phyloP scores from a whole-genome alignment of 1,284 basidiomycete species.

The Kalmanozyma brasiliensis region DNA sequence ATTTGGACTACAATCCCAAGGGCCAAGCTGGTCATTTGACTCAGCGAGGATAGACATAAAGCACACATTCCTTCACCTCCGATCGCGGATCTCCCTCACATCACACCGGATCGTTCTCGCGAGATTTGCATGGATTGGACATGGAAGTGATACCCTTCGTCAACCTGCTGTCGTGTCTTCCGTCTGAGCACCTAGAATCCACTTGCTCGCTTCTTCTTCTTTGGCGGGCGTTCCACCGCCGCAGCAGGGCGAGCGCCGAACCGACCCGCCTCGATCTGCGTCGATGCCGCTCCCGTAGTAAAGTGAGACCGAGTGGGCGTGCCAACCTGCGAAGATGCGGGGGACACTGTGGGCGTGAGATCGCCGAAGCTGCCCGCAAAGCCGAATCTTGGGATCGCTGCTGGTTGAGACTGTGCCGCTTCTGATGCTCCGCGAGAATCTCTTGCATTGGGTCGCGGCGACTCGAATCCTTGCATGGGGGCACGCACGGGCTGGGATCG shows the following conservation, averaged over 20 bases:
- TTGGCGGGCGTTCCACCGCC: conserved; percentile 12
- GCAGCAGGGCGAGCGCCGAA: conserved; percentile 34
- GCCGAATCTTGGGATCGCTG: conserved; percentile 13
- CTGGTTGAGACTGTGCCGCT: conserved; percentile 21
- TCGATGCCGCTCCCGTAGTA: conserved; percentile 6
- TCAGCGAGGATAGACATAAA: conserved; percentile 49
- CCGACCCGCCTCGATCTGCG: conserved; percentile 39
- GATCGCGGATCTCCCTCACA: too few species aligned
- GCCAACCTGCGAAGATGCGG: conserved; percentile 21
- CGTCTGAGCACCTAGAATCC: conserved; percentile 19
- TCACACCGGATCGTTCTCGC: too few species aligned
- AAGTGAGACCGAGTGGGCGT: conserved; percentile 13
- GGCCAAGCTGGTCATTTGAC: conserved; percentile 62
- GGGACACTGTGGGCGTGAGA: conserved; percentile 25
- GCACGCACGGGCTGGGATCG: conserved; percentile 25
- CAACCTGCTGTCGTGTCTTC: too few species aligned
- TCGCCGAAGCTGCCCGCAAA: conserved; percentile 28
- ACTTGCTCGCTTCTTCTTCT: conserved; percentile 43
- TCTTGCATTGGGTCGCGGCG: background rate
- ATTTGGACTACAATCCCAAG: conserved; percentile 62
- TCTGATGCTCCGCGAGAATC: background rate
- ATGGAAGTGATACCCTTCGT: background rate
- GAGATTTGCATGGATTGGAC: background rate
- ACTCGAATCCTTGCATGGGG: conserved; percentile 3
- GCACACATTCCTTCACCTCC: too few species aligned